A percentile compares a stretch with the other conserved stretches of the same genome.
Evolutionary conservation across 352 stramenopile species (phyloP).

Genomic region (Pythium brachiatum): DNA sequence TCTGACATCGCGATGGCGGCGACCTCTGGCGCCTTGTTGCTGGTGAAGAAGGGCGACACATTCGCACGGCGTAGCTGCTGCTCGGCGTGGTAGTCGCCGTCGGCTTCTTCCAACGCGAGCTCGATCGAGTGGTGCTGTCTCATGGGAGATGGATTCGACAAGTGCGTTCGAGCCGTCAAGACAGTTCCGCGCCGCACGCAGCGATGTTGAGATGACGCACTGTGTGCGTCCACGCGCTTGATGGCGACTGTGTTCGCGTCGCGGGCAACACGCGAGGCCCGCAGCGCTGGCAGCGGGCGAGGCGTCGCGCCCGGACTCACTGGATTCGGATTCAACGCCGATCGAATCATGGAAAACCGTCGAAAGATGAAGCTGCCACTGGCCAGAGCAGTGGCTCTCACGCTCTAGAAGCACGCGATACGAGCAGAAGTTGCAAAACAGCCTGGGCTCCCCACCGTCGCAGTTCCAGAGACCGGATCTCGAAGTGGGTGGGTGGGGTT

Average conservation of each 20-base stretch:
- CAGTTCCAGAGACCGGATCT: neutral
- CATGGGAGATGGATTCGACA: neutral
- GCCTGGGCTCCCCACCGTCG: neutral
- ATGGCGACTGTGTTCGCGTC: neutral
- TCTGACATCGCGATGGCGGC: neutral
- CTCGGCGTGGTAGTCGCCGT: slow-evolving; percentile 24
- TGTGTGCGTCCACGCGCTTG: neutral
- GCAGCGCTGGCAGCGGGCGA: neutral
- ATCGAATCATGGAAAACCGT: slow-evolving; percentile 4
- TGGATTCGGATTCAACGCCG: neutral
- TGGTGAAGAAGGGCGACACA: slow-evolving; percentile 39
- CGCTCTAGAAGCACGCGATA: neutral
- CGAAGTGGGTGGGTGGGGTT: neutral
- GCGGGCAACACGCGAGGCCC: neutral
- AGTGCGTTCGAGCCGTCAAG: neutral
- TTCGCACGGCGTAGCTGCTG: slow-evolving; percentile 31
- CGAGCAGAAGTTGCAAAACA: neutral
- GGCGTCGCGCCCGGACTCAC: neutral
- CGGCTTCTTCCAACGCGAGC: slow-evolving; percentile 41
- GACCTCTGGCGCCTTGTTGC: slow-evolving; percentile 17
- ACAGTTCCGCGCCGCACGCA: neutral
- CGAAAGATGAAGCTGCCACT: slow-evolving; percentile 4
- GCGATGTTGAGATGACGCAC: neutral
- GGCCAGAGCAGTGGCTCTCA: neutral
- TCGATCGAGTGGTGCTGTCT: slow-evolving; percentile 22